These are phyloP conservation scores for Davidsoniella eucalypti DNA, from an alignment of 2,329 filamentous ascomycete genomes.

Conservation along the genomic window DNA sequence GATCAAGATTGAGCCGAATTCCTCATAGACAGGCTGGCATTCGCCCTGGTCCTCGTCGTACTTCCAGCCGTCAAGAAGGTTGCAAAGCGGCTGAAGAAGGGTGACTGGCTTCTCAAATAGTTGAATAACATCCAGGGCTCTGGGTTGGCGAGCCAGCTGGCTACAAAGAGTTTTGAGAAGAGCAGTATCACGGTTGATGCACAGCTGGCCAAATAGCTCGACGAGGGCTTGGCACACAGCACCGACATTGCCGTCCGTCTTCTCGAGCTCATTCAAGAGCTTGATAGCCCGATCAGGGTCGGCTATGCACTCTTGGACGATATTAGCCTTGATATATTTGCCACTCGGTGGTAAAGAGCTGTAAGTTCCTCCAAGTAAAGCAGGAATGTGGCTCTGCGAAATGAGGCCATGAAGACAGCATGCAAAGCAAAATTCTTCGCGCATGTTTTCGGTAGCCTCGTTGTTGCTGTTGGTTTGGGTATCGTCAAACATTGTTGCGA, in stretches of 20 bases:
- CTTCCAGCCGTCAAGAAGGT: slow-evolving; percentile 60
- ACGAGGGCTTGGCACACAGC: slow-evolving; percentile 66
- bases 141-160: slow-evolving; percentile 55
- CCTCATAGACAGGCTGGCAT: slow-evolving; percentile 63
- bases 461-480: slow-evolving; percentile 35
- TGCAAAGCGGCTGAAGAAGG: slow-evolving; percentile 59
- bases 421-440: slow-evolving; percentile 69
- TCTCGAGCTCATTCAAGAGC: slow-evolving; percentile 67
- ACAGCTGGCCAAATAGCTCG: slow-evolving; percentile 54
- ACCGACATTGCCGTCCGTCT: slow-evolving; percentile 81
- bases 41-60: slow-evolving; percentile 75
- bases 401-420: slow-evolving; percentile 83
- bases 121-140: slow-evolving; percentile 57
- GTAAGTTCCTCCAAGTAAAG: slow-evolving; percentile 70
- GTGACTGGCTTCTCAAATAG: slow-evolving; percentile 55
- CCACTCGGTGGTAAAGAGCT: slow-evolving; percentile 58
- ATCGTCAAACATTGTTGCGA: slow-evolving; percentile 42
- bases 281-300: slow-evolving; percentile 62
- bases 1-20: slow-evolving; percentile 63
- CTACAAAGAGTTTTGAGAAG: slow-evolving; percentile 60
- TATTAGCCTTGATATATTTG: slow-evolving; percentile 58
- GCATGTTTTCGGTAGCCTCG: slow-evolving; percentile 40
- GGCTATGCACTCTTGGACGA: slow-evolving; percentile 61
- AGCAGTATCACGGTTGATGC: slow-evolving; percentile 60
- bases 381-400: slow-evolving; percentile 58